Base-by-base conservation (phyloP, 2,329 filamentous ascomycete genomes). In the Penicillium occitanis region DNA sequence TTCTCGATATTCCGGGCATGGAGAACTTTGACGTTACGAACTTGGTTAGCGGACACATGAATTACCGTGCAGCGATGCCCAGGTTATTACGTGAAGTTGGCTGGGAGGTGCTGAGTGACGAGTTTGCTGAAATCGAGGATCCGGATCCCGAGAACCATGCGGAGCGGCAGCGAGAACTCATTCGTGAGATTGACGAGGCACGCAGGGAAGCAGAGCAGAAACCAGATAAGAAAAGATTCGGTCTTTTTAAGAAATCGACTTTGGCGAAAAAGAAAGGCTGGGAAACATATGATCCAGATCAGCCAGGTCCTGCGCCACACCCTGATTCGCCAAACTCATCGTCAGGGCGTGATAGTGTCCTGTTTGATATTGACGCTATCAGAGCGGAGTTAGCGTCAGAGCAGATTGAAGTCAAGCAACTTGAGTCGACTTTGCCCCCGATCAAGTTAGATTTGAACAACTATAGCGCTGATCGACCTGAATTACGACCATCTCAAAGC, bases 351-450 rank as follows among this genome's bases (percentile, higher is more conserved):
- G 76, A 77, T 22, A 82, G 82, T 40, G 90, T 98, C 8, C 84
- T 99, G 55, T 99, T 99, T 73, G 95, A 99, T 73, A 88, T 99
- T 57, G 95, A 99, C 72, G 95, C 95, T 13, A 98, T 99, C 70
- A 86, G 92, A 59, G 89, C 92, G 10, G 91, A 96, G 73, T 82
- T 99, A 40, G 91, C 91, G 33, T 87, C 86, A 59, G 90, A 94
- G 68, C 83, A 84, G 51, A 85, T 86, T 28, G 84, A 88, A 76
- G 88, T 96, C 69, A 90, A 88, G 74, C 91, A 98, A 79, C 86
- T 97, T 67, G 86, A 95, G 77, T 93, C 91, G 60, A 97, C 93
- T 1, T 81, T 97, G 28, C 93, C 94, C 55, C 92, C 93, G 0
- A 96, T 97, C 86, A 95, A 92, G 76, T 85, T 97, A 66, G 86